A percentile compares a stretch with the other conserved stretches of the same genome.
These are phyloP conservation scores for Calonectria montana DNA, from an alignment of 2,329 filamentous ascomycete species.

Conservation along the genomic window DNA sequence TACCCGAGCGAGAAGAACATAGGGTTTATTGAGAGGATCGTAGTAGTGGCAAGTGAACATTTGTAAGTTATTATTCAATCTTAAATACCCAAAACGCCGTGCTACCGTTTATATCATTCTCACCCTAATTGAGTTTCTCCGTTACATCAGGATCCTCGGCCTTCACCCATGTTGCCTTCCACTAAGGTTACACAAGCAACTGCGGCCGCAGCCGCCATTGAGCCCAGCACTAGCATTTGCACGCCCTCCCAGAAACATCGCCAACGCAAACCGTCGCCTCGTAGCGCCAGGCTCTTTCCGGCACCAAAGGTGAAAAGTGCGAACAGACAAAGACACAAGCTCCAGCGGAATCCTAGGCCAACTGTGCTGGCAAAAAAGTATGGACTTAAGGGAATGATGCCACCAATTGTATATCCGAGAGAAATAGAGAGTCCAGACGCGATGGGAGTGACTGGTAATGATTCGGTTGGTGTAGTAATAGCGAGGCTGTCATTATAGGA, in stretches of 20 bases:
- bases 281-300: slow-evolving; percentile 60
- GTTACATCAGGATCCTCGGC: background rate
- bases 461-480: background rate
- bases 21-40: too few relatives aligned
- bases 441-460: slow-evolving; percentile 47
- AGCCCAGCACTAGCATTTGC: slow-evolving; percentile 50
- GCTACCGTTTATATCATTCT: background rate
- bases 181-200: slow-evolving; percentile 45
- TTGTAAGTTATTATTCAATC: background rate
- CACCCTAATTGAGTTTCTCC: background rate
- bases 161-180: slow-evolving; percentile 16
- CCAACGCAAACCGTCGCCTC: slow-evolving; percentile 26
- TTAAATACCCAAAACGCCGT: background rate
- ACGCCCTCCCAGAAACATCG: slow-evolving; percentile 45
- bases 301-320: slow-evolving; percentile 68
- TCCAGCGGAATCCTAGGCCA: slow-evolving; percentile 60
- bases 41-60: background rate
- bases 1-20: too few relatives aligned
- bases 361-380: slow-evolving; percentile 65
- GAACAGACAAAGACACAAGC: slow-evolving; percentile 63
- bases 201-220: slow-evolving; percentile 46
- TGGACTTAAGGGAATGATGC: slow-evolving; percentile 70
- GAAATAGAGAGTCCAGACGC: slow-evolving; percentile 70
- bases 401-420: slow-evolving; percentile 71
- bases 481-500: slow-evolving; percentile 23